These are phyloP conservation scores for Aspergillus pseudoglaucus DNA, from an alignment of 2,329 filamentous ascomycete species.

Conservation along the genomic window DNA sequence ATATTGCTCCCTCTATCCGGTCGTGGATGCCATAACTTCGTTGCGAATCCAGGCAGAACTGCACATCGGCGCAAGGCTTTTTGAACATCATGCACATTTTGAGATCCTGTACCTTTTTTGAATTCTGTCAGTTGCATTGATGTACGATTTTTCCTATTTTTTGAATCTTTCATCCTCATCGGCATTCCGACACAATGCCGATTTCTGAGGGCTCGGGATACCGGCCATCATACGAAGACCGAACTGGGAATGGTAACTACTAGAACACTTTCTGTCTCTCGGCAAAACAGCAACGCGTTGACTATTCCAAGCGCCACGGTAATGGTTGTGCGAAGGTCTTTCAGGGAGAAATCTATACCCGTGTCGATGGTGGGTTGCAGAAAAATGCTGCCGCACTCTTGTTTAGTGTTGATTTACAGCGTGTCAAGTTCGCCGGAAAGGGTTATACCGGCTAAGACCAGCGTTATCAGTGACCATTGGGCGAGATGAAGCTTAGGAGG, in stretches of 20 bases:
- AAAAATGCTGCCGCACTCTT: too few relatives aligned
- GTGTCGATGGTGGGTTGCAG: too few relatives aligned
- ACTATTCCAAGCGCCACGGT: too few relatives aligned
- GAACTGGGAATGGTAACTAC: not conserved
- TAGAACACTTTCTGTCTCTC: not conserved
- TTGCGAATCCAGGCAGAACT: not conserved
- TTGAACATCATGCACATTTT: not conserved
- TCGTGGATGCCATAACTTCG: constrained; percentile 4
- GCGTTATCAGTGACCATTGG: too few relatives aligned
- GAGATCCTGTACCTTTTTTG: too few relatives aligned
- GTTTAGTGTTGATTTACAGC: too few relatives aligned
- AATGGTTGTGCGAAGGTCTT: too few relatives aligned
- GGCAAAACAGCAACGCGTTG: too few relatives aligned
- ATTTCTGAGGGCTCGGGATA: not conserved
- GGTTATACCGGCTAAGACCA: too few relatives aligned
- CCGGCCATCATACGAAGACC: not conserved
- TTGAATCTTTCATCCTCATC: not conserved
- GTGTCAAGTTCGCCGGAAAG: too few relatives aligned
- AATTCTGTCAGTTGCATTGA: not conserved
- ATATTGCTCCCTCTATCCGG: constrained; percentile 6
- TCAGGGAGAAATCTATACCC: too few relatives aligned
- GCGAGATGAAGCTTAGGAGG: too few relatives aligned
- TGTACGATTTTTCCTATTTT: not conserved
- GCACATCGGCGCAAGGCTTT: not conserved
- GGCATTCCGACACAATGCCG: not conserved